A percentile compares a stretch with the other conserved stretches of the same genome.
These are phyloP conservation scores for Apium graveolens DNA, from an alignment of 129 eudicot species.

Conservation along the genomic window DNA sequence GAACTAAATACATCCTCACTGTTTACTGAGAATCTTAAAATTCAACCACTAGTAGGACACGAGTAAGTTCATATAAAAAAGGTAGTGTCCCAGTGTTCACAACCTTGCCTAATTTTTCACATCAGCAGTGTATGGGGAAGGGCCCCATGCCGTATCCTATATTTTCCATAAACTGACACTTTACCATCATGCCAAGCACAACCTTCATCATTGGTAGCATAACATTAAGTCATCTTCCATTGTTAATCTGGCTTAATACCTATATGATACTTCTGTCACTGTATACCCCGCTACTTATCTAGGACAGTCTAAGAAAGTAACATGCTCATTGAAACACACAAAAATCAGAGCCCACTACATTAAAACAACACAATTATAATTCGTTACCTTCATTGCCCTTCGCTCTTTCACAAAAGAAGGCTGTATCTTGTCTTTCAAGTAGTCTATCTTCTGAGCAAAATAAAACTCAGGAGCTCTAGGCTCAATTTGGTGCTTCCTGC, in stretches of 20 bases:
- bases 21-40: background rate
- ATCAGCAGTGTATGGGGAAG: background rate
- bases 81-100: background rate
- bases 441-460: slow-evolving; percentile 85
- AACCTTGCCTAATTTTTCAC: background rate
- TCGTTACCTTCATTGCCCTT: slow-evolving; percentile 71
- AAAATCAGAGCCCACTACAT: background rate
- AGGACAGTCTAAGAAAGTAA: background rate
- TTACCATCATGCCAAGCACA: background rate
- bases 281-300: background rate
- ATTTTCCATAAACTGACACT: background rate
- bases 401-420: slow-evolving; percentile 91
- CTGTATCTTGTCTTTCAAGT: slow-evolving; percentile 77
- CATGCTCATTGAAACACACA: background rate
- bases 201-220: background rate
- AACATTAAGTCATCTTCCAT: background rate
- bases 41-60: background rate
- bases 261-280: background rate
- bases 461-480: slow-evolving; percentile 91
- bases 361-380: background rate
- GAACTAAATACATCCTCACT: background rate
- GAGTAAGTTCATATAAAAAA: background rate
- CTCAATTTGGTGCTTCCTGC: slow-evolving; percentile 76
- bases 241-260: background rate
- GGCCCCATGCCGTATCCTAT: background rate